A percentile compares a stretch with the other conserved stretches of the same genome.
These are phyloP conservation scores for Ceratorhiza oryzae-sativae DNA, from an alignment of 1,284 basidiomycete species.

Conservation along the genomic window DNA sequence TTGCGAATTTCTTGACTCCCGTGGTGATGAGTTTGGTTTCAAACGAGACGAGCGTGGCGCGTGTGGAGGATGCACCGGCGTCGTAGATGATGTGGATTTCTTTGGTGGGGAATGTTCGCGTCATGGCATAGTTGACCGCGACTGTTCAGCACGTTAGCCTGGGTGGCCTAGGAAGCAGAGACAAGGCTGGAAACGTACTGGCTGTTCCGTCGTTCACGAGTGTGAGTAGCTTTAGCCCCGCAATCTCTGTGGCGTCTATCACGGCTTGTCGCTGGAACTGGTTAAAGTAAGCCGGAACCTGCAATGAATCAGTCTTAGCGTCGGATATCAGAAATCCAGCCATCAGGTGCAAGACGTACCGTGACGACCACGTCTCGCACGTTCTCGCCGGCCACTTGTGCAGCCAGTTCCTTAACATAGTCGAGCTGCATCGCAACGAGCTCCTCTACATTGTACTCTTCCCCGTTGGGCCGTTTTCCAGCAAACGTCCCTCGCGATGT, in stretches of 20 bases:
- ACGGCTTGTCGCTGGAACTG: slow-evolving; percentile 89
- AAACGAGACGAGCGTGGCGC: slow-evolving; percentile 88
- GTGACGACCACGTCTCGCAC: slow-evolving; percentile 85
- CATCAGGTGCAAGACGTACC: slow-evolving; percentile 49
- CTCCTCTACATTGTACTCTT: slow-evolving; percentile 85
- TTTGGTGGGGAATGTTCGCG: slow-evolving; percentile 75
- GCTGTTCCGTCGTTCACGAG: slow-evolving; percentile 94
- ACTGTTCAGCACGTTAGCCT: slow-evolving; percentile 52
- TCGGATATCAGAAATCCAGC: too few species aligned
- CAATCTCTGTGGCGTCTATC: slow-evolving; percentile 88
- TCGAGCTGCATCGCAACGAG: slow-evolving; percentile 93
- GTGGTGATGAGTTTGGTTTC: slow-evolving; percentile 57
- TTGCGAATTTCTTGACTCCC: slow-evolving; percentile 48
- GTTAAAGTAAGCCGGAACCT: slow-evolving; percentile 81
- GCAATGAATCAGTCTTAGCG: too few species aligned
- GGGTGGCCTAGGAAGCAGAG: not conserved
- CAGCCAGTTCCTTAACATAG: slow-evolving; percentile 89
- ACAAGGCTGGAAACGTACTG: slow-evolving; percentile 45
- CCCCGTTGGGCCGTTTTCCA: slow-evolving; percentile 59
- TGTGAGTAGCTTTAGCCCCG: slow-evolving; percentile 83
- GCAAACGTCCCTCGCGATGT: slow-evolving; percentile 68
- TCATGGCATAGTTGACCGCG: slow-evolving; percentile 97
- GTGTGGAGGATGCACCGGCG: slow-evolving; percentile 86
- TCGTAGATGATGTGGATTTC: slow-evolving; percentile 96
- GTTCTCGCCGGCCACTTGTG: slow-evolving; percentile 73